These are phyloP conservation scores for Onygena corvina DNA, from an alignment of 2,329 filamentous ascomycete genomes.

Conservation along the genomic window DNA sequence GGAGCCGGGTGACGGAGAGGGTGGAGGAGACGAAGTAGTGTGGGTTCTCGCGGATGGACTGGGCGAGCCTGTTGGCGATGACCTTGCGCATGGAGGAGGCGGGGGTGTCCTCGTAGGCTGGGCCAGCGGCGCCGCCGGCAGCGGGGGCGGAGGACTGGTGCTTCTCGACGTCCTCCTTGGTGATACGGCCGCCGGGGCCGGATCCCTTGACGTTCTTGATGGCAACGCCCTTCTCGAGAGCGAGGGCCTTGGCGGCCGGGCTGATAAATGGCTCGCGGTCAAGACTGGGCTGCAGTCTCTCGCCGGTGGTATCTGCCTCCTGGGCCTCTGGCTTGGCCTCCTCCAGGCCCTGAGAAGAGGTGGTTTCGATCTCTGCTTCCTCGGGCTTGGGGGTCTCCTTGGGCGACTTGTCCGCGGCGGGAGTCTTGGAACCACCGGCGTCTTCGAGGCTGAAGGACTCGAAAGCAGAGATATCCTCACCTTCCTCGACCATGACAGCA, in stretches of 20 bases:
- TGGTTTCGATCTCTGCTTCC: conserved; percentile 38
- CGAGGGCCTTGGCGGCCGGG: conserved; percentile 65
- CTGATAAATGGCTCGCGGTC: conserved; percentile 67
- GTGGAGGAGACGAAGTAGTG: conserved; percentile 94
- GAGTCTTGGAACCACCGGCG: conserved; percentile 68
- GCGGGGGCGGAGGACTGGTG: conserved; percentile 46
- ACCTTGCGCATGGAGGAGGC: conserved; percentile 94
- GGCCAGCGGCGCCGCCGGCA: conserved; percentile 43
- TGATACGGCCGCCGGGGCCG: conserved; percentile 75
- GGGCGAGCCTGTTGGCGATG: conserved; percentile 78
- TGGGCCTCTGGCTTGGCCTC: conserved; percentile 36
- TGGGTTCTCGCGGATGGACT: conserved; percentile 87
- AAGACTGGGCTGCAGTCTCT: conserved; percentile 69
- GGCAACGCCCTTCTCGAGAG: conserved; percentile 70
- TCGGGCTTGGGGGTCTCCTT: conserved; percentile 45
- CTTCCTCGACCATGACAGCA: conserved; percentile 86
- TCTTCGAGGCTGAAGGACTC: conserved; percentile 79
- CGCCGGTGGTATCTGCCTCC: conserved; percentile 54
- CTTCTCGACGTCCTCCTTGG: conserved; percentile 88
- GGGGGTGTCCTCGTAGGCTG: conserved; percentile 71
- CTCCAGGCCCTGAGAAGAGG: conserved; percentile 53
- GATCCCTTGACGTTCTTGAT: conserved; percentile 73
- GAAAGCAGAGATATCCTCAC: conserved; percentile 74
- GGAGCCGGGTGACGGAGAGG: conserved; percentile 85
- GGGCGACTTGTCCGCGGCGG: conserved; percentile 52